Evolutionary conservation across 768 basidiomycete genomes (phyloP), one percentile per base, ranked within the genome.

Genomic region (Amanita subjunquillea): DNA sequence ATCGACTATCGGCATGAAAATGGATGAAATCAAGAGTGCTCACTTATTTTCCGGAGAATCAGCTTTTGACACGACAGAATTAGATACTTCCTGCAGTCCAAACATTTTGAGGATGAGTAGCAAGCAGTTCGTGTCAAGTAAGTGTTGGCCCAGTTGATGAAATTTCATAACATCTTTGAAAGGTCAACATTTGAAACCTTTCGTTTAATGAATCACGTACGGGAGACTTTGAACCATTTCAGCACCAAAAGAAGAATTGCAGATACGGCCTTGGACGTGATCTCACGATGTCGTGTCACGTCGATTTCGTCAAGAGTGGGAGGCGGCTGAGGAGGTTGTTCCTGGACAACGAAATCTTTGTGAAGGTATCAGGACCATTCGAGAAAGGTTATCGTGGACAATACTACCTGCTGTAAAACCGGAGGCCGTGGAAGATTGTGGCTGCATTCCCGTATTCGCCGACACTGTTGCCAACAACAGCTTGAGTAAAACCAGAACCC

Each of bases 151-250:
- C 22, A 99, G 76, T 65, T 97, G 92, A 66, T 99, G 94, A 63
- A 96, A 97, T 65, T 99, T 98, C 88, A 99, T 94, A 17, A 87
- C 83, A 69, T 98, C 95, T 98, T 51, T 37, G 36, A 23, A n/a
- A 3, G 4, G 23, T 43, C 45, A 25, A 20, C 1, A 25, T 38
- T 23, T 22, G 36, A 27, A 45, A 12, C 29, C n/a, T 39, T 17
- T 1, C 15, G 20, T 20, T 15, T 9, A 47, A 15, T 44, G n/a
- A 9, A 44, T 17, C 29, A 76, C 92, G 66, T 59, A 97, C 95
- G 96, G 48, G 95, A 97, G 22, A 88, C 89, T 68, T 98, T 98
- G 75, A 97, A 95, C 96, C 96, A 99, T 65, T 98, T 96, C 58
- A 99, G 66, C 2, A 88, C 79, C 36, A 97, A 71, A 4, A 98